Conservation (phyloP, 164 flowering plant genomes). For the Dillenia suffruticosa region DNA sequence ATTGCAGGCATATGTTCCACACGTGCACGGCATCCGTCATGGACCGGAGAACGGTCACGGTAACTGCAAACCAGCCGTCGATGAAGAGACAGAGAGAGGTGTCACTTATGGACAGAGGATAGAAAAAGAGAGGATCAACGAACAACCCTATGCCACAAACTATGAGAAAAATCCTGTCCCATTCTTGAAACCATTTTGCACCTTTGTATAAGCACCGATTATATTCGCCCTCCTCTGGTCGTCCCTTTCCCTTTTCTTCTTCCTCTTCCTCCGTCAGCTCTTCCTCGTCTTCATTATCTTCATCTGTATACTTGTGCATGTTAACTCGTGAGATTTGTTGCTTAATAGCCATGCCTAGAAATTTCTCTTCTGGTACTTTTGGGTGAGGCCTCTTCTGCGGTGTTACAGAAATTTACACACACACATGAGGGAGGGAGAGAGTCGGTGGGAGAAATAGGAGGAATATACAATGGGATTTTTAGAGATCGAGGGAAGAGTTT, state of each 20-base stretch:
- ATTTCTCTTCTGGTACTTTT: too few relatives aligned
- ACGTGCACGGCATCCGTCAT: slow-evolving; percentile 82
- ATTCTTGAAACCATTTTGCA: slow-evolving; percentile 72
- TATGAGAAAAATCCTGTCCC: slow-evolving; percentile 76
- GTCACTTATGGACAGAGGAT: slow-evolving; percentile 75
- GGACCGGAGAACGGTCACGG: slow-evolving; percentile 81
- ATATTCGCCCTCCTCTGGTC: neutral
- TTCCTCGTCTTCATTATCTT: slow-evolving; percentile 16
- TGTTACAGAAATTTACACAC: too few relatives aligned
- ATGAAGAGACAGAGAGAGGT: slow-evolving; percentile 77
- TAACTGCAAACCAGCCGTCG: slow-evolving; percentile 93
- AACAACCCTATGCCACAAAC: slow-evolving; percentile 75
- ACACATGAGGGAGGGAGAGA: neutral
- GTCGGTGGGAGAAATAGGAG: neutral
- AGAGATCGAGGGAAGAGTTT: too few relatives aligned
- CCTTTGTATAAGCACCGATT: slow-evolving; percentile 35
- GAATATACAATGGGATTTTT: too few relatives aligned
- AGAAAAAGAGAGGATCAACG: slow-evolving; percentile 93
- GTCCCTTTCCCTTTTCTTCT: slow-evolving; percentile 5
- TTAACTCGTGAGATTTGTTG: neutral
- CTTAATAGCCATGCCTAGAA: slow-evolving; percentile 9
- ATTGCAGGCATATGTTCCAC: slow-evolving; percentile 85
- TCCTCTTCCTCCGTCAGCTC: slow-evolving; percentile 18
- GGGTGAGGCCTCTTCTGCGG: too few relatives aligned
- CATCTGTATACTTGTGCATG: slow-evolving; percentile 4